Base-by-base conservation (phyloP, 1,139 yeast species). In the Meyerozyma smithsonii region DNA sequence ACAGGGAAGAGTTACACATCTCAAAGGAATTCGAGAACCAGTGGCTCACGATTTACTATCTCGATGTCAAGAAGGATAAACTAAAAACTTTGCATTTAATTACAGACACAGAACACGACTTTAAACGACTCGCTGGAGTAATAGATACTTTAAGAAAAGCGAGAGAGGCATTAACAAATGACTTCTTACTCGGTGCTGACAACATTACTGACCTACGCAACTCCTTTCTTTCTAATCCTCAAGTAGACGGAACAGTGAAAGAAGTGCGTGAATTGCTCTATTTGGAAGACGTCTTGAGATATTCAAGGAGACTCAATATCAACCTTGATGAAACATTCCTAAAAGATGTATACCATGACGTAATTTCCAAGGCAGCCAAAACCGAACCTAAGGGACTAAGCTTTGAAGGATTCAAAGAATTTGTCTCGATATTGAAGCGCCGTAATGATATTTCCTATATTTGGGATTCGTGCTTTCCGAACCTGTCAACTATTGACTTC, bases 1-100 rank as follows among this genome's bases (percentile, higher is more conserved):
- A 88, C 54, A 67, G 96, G 43, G 96, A 90, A 53, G 95, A 87
- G 57, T 74, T 86, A 46, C 82, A 83, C 36, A 74, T 89, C 1
- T 76, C 90, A 1, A 66, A 77, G 36, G 89, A 84, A 37, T 75
- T 74, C 39, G 79, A 80, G 37, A 65, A 69, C 11, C 66, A 77
- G 15, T 92, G 98, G 98, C 72, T 87, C 1, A 82, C 96, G 0
- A 75, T 92, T 24, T 77, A 87, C 11, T 90, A 87, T 54, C 74
- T 67, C 34, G 72, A 75, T 48, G 75, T 76, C 43, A 63, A 77
- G 40, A 82, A 84, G 46, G 79, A 79, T 32, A 73, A 69, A 44
- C 56, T 73, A 33, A 77, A 76, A 49, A 68, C 74, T 4, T 59
- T 92, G 39, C 97, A 92, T 63, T 62, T 89, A 24, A 79, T 90